Evolutionary conservation across 2,329 filamentous ascomycete genomes (phyloP), one percentile per base, ranked within the genome.

Genomic region (Pseudogymnoascus sp.): DNA sequence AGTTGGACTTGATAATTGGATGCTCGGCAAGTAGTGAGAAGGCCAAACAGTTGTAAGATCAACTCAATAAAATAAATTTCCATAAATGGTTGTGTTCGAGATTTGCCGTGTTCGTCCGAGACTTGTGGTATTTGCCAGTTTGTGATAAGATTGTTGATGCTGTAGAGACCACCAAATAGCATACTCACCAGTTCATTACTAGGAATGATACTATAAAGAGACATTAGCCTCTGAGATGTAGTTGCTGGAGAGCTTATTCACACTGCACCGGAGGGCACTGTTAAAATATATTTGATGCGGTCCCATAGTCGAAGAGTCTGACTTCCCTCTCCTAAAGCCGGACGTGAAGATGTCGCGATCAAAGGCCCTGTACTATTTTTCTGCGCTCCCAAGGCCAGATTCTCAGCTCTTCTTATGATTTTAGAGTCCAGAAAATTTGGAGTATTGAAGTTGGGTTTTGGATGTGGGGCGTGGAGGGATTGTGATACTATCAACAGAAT

Each of bases 251-350:
- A 95, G 97, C 76, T 93, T 96, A 79, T 93, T 93, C 60, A 81
- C 82, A 47, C 88, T 83, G 74, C 62, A 93, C 93, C 2, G 93
- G 91, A 4, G 93, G 89, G 26, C 89, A 6, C 99, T 97, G 82
- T 99, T 99, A 73, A 99, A 84, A 74, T 96, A 86, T 73, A 99
- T 97, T 69, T 97, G 86, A 67, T 95, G 85, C 50, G 95, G 95
- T 8, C 95, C 95, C 31, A 97, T 81, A 5, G 91, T 96, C 44
- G 93, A 90, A 6, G 93, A 92, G 74, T 99, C 95, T 47, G 87
- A 84, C 74, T 95, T 95, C 68, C 86, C 82, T 72, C 90, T 81
- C 19, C 91, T 90, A 74, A 97, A 92, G 59, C 93, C 91, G 75
- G 96, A 97, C 78, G 91, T 96, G 85, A 97, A 96, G 72, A 86